Evolutionary conservation across 176 grass and related monocot genomes (phyloP), one percentile per base, ranked within the genome.

Genomic region (Dactylis glomerata): DNA sequence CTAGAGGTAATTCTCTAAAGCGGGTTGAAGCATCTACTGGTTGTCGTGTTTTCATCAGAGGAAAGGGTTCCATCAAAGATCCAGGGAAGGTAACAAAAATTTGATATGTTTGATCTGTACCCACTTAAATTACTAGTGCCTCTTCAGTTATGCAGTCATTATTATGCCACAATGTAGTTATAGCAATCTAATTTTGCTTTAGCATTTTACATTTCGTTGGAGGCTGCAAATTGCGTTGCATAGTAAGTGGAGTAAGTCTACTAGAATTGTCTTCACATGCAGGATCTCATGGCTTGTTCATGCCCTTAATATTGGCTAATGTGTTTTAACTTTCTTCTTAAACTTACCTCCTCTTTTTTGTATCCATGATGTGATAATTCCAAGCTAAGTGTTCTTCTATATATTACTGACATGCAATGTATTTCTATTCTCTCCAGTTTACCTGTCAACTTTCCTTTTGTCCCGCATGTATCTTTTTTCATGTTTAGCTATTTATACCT

Each of bases 11-110:
- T 87, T 99, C 96, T 41, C 84, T 99, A 57, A 99, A 99, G 84
- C 73, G 96, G 65, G 91, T 99, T 14, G 96, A 99, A 88, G 91
- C 91, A 87, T 96, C 96, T 10, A 96, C 96, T 20, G 96, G 96
- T n/a, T 99, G 96, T 87, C 96, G 96, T 86, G 93, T 99, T 87
- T 99, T 94, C 65, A 99, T 99, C 57, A 88, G 96, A 87, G 96
- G 96, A 87, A 96, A 96, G 62, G 96, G 96, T 77, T 96, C 96
- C 9, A 99, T 99, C 80, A 99, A 99, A 77, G 96, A 99, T 77
- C 85, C 96, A 72, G 87, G 88, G 82, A 95, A 99, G 96, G 96
- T 99, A 94, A 82, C 19, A 75, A n/a, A 75, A 91, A 8, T 80
- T 79, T 83, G 42, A 38, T 13, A 5, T 74, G 58, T 52, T 90